phyloP scores from a whole-genome alignment of 768 basidiomycete species.

The Cystofilobasidium macerans region DNA sequence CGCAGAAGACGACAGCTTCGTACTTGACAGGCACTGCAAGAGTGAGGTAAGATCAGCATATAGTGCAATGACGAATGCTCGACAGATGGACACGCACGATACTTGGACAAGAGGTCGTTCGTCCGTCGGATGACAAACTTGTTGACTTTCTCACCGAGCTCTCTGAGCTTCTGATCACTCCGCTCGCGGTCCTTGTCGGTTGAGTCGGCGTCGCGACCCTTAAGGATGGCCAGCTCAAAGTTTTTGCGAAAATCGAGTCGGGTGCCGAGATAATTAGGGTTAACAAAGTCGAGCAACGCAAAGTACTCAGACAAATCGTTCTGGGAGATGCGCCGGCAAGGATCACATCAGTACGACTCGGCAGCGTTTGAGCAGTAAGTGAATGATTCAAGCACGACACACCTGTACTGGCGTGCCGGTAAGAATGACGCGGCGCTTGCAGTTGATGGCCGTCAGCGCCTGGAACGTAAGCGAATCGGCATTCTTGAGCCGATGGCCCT shows the following conservation, averaged over 20 bases:
- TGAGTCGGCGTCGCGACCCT: slow-evolving; percentile 80
- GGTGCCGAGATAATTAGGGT: slow-evolving; percentile 76
- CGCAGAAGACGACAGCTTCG: slow-evolving; percentile 93
- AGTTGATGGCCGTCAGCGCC: slow-evolving; percentile 68
- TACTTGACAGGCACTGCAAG: slow-evolving; percentile 89
- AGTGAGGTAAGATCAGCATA: neutral
- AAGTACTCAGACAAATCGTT: slow-evolving; percentile 60
- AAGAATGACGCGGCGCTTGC: slow-evolving; percentile 80
- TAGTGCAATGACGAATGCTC: neutral
- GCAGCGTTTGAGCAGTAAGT: neutral
- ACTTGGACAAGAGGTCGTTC: slow-evolving; percentile 89
- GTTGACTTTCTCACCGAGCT: slow-evolving; percentile 72
- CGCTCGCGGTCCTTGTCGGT: slow-evolving; percentile 64
- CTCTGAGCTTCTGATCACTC: slow-evolving; percentile 80
- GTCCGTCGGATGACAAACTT: slow-evolving; percentile 92
- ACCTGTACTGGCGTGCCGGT: slow-evolving; percentile 66
- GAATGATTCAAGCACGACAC: neutral
- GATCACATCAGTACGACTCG: neutral
- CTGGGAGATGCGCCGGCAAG: slow-evolving; percentile 41
- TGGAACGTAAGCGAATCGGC: slow-evolving; percentile 82
- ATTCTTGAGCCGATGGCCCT: slow-evolving; percentile 94
- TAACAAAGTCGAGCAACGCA: slow-evolving; percentile 82
- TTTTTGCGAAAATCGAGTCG: slow-evolving; percentile 90
- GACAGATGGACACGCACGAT: slow-evolving; percentile 49
- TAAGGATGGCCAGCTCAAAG: slow-evolving; percentile 80